Base-by-base conservation (phyloP, 257 asterid genomes). In the Nemophila menziesii region DNA sequence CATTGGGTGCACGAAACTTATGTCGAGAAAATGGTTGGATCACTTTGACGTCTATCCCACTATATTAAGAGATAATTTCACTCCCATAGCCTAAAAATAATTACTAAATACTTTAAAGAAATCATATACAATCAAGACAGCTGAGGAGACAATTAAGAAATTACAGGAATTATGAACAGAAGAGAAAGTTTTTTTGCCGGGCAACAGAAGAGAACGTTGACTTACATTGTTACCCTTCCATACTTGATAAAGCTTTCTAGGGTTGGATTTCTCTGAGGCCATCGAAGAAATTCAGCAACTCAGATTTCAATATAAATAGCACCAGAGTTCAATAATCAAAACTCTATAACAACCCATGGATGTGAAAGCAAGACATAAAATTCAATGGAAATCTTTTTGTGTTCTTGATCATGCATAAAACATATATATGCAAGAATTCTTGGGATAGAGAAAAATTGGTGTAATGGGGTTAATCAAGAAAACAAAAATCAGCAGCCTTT, bases 181-280 rank as follows among this genome's bases (percentile, higher is more conserved):
- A 14, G n/a, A 6, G 13, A 36, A 34, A 20, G 1, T 17, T 8
- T 4, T 5, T 5, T 4, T 38, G 7, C 11, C 4, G 8, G 24
- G 19, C 10, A 52, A 39, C 5, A n/a, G n/a, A n/a, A n/a, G n/a
- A n/a, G n/a, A n/a, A n/a, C n/a, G 48, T 11, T 13, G 24, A 42
- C 82, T 74, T 69, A 84, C 93, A 64, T 84, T 84, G 67, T 65
- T 80, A 39, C 93, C 95, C 55, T 68, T 72, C 95, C 95, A 84
- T 41, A 72, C 79, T 50, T 74, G 90, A 64, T 77, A 77, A 68
- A 80, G 79, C 74, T 69, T 80, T 63, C 33, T 60, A 16, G 62
- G 58, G 33, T 66, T 21, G 68, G 82, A 64, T 57, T 61, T 71
- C 23, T 47, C 74, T 22, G 26, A 64, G 64, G 70, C 81, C 93